Percentiles rank a stretch among this genome's conserved stretches.
phyloP scores from a whole-genome alignment of 768 basidiomycete genomes.

The Leccinellum rugosiceps region DNA sequence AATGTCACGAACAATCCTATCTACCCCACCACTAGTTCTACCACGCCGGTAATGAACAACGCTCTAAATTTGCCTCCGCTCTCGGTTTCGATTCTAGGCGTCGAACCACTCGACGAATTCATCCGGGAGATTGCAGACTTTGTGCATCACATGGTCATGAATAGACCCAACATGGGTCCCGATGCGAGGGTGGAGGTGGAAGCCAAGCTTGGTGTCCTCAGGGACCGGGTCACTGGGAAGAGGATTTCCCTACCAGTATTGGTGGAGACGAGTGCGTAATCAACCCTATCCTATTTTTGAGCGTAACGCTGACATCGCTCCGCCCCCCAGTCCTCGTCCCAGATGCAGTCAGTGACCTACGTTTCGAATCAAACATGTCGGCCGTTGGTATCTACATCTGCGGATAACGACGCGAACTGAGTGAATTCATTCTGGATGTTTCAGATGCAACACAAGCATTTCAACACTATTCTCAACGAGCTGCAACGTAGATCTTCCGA shows the following conservation, averaged over 20 bases:
- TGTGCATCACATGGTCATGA: slow-evolving; percentile 66
- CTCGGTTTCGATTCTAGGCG: slow-evolving; percentile 78
- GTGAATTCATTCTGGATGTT: slow-evolving; percentile 12
- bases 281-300: neutral
- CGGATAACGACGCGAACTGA: slow-evolving; percentile 1
- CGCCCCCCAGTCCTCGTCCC: slow-evolving; percentile 59
- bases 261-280: slow-evolving; percentile 77
- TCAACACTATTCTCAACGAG: slow-evolving; percentile 82
- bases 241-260: slow-evolving; percentile 69
- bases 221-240: slow-evolving; percentile 51
- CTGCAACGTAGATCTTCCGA: slow-evolving; percentile 58
- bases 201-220: slow-evolving; percentile 81
- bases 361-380: slow-evolving; percentile 94
- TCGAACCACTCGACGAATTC: slow-evolving; percentile 91
- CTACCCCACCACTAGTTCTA: slow-evolving; percentile 8
- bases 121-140: slow-evolving; percentile 91
- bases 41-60: slow-evolving; percentile 25
- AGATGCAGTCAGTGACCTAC: slow-evolving; percentile 55
- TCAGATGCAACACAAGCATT: slow-evolving; percentile 84
- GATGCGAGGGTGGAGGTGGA: slow-evolving; percentile 72
- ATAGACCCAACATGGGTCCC: slow-evolving; percentile 52
- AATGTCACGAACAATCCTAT: slow-evolving; percentile 19
- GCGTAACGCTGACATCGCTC: slow-evolving; percentile 2
- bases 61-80: slow-evolving; percentile 51
- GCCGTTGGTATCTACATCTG: slow-evolving; percentile 47